A percentile compares a stretch with the other conserved stretches of the same genome.
These are phyloP conservation scores for Cryphonectria japonica DNA, from an alignment of 2,329 filamentous ascomycete genomes.

Conservation along the genomic window DNA sequence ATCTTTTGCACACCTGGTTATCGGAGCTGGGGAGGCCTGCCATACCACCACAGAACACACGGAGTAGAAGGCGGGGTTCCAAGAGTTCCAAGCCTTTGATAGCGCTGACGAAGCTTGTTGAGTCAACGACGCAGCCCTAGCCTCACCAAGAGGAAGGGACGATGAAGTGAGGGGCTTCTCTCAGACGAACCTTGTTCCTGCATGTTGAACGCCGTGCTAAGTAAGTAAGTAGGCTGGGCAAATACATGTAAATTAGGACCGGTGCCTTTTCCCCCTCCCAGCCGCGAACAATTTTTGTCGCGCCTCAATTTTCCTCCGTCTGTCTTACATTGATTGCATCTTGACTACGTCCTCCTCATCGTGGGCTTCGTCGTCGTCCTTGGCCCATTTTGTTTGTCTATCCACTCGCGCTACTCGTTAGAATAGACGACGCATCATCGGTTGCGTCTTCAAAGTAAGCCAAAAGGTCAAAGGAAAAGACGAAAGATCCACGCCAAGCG, in stretches of 20 bases:
- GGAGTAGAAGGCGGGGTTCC: not conserved
- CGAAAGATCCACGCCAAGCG: slow-evolving; percentile 14
- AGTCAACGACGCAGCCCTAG: slow-evolving; percentile 9
- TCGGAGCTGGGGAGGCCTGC: not conserved
- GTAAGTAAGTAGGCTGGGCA: not conserved
- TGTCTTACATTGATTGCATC: slow-evolving; percentile 5
- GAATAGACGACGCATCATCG: slow-evolving; percentile 2
- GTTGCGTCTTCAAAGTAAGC: slow-evolving; percentile 14
- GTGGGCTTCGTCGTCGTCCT: not conserved
- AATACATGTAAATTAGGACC: slow-evolving; percentile 22
- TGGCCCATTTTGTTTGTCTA: no score
- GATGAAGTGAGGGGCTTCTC: not conserved
- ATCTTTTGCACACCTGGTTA: not conserved
- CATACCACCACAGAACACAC: not conserved
- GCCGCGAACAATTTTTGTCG: not conserved
- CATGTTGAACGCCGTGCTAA: not conserved
- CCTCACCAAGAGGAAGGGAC: not conserved
- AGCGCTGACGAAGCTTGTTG: slow-evolving; percentile 26
- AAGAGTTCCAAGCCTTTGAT: slow-evolving; percentile 3
- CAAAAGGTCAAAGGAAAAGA: not conserved
- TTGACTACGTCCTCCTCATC: not conserved
- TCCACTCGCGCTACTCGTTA: not conserved
- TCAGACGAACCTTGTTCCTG: not conserved
- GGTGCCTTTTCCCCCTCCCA: not conserved
- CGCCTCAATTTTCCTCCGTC: slow-evolving; percentile 13